phyloP scores from a whole-genome alignment of 176 grass and related monocot species.

The Raddia distichophylla region DNA sequence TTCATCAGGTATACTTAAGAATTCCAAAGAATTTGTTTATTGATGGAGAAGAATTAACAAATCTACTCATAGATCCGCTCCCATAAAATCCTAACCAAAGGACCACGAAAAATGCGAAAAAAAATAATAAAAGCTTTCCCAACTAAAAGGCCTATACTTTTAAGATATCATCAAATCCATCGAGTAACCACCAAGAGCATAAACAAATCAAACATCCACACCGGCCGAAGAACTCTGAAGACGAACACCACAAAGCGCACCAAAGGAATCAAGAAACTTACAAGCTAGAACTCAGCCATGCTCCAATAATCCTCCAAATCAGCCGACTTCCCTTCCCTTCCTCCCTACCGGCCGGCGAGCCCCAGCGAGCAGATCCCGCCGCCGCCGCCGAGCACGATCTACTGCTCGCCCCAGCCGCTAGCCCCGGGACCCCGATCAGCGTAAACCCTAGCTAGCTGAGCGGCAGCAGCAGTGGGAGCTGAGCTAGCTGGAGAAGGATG shows the following conservation, averaged over 20 bases:
- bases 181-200: constrained; percentile 6
- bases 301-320: constrained; percentile 10
- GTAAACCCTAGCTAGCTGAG: constrained; percentile 54
- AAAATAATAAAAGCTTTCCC: not conserved
- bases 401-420: not conserved
- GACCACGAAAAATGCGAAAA: constrained; percentile 9
- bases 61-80: constrained; percentile 31
- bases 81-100: constrained; percentile 43
- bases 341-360: not conserved
- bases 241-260: no score
- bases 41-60: constrained; percentile 31
- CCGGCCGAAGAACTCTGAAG: not conserved
- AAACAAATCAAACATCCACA: constrained; percentile 37
- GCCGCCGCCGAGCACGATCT: constrained; percentile 17
- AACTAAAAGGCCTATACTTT: not conserved
- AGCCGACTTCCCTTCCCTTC: not conserved
- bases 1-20: not conserved
- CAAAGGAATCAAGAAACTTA: constrained; percentile 27
- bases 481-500: constrained; percentile 44
- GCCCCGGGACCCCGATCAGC: constrained; percentile 4
- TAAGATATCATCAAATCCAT: constrained; percentile 29
- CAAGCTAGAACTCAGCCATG: constrained; percentile 28
- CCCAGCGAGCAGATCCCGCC: constrained; percentile 37
- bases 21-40: constrained; percentile 8
- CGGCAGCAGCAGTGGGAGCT: constrained; percentile 20